Evolutionary conservation across 2,329 filamentous ascomycete species (phyloP).

Genomic region (Fusarium chaquense): DNA sequence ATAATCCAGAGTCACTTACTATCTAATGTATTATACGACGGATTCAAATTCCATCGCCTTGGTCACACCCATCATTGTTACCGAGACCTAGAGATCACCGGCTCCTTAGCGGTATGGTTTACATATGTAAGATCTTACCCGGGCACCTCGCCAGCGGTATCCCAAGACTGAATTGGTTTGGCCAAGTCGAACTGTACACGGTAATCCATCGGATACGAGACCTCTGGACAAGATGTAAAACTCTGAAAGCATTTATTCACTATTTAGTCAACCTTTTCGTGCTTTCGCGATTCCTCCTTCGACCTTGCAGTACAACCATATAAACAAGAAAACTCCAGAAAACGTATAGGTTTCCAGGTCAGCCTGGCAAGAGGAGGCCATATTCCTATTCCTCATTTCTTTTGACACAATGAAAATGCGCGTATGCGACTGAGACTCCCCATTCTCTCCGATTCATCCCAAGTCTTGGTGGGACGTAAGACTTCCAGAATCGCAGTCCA

Average conservation of each 20-base stretch:
- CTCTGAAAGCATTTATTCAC: conserved; percentile 14
- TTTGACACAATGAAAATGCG: conserved; percentile 42
- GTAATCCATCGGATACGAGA: not conserved
- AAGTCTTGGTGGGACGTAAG: not conserved
- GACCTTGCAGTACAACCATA: conserved; percentile 32
- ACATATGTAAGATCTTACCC: not conserved
- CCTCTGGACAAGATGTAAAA: not conserved
- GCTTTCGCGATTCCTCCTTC: conserved; percentile 4
- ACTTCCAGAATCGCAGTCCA: conserved; percentile 18
- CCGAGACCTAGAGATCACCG: not conserved
- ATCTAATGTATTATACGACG: not conserved
- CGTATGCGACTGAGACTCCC: conserved; percentile 15
- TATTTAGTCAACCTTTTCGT: conserved; percentile 18
- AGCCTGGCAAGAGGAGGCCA: not conserved
- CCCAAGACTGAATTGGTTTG: not conserved
- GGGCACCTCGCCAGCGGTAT: not conserved
- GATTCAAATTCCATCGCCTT: not conserved
- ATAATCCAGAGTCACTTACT: not conserved
- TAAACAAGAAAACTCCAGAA: conserved; percentile 25
- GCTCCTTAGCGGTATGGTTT: not conserved
- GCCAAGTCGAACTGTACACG: too few relatives aligned
- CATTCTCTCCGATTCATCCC: conserved; percentile 7
- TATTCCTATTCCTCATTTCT: conserved; percentile 17
- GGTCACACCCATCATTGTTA: not conserved
- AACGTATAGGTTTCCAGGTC: not conserved